These are phyloP conservation scores for Thraustochytrium striatum DNA, from an alignment of 352 stramenopile species.

Conservation along the genomic window DNA sequence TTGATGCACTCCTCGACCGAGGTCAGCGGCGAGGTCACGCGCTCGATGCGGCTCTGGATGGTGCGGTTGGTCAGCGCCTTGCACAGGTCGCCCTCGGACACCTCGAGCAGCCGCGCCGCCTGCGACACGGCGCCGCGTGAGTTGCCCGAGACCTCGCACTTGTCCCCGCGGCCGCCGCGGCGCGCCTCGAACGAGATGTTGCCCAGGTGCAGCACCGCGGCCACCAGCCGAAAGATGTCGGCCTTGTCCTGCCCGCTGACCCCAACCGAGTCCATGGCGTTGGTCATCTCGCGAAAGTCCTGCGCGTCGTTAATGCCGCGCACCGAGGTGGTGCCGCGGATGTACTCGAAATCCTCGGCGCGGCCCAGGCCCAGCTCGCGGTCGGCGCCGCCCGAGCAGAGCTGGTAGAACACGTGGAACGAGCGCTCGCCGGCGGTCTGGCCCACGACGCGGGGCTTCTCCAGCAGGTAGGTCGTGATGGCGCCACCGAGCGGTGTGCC, in stretches of 20 bases:
- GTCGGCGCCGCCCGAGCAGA: slow-evolving; percentile 53
- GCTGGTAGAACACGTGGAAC: slow-evolving; percentile 88
- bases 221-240: slow-evolving; percentile 81
- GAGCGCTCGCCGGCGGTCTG: slow-evolving; percentile 77
- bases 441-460: slow-evolving; percentile 76
- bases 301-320: slow-evolving; percentile 77
- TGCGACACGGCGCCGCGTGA: not conserved
- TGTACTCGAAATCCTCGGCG: not conserved
- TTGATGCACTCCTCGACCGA: slow-evolving; percentile 45
- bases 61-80: slow-evolving; percentile 24
- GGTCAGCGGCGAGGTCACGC: slow-evolving; percentile 28
- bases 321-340: slow-evolving; percentile 57
- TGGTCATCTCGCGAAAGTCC: slow-evolving; percentile 67
- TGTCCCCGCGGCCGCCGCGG: slow-evolving; percentile 20
- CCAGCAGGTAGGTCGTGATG: slow-evolving; percentile 79
- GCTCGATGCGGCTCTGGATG: slow-evolving; percentile 32
- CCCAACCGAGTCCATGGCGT: slow-evolving; percentile 68
- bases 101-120: slow-evolving; percentile 25
- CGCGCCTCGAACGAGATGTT: slow-evolving; percentile 83
- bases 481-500: slow-evolving; percentile 71
- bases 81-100: slow-evolving; percentile 18
- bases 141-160: slow-evolving; percentile 29
- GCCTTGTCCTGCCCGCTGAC: slow-evolving; percentile 78
- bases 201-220: slow-evolving; percentile 84
- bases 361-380: slow-evolving; percentile 27